A percentile compares a stretch with the other conserved stretches of the same genome.
Evolutionary conservation across 768 basidiomycete species (phyloP).

Genomic region (Psilocybe cyanescens): DNA sequence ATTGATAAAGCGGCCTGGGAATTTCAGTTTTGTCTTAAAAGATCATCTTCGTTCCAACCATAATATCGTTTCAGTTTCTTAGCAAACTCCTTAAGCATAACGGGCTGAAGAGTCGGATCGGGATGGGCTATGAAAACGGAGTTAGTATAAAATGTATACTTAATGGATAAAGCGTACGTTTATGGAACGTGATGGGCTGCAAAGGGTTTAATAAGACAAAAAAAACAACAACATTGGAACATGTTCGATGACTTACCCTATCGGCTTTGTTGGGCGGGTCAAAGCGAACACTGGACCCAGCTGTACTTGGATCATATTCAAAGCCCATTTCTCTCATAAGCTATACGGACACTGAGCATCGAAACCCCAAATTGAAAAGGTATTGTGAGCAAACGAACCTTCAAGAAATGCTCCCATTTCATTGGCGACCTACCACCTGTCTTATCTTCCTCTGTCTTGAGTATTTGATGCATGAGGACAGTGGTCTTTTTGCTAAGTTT

Average conservation of each 20-base stretch:
- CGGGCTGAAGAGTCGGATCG: constrained; percentile 61
- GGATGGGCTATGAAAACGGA: constrained; percentile 62
- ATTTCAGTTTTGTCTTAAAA: constrained; percentile 25
- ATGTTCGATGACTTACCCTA: constrained; percentile 28
- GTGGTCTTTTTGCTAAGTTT: constrained; percentile 63
- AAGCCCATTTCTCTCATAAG: constrained; percentile 84
- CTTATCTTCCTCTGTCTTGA: constrained; percentile 59
- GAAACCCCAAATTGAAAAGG: neutral
- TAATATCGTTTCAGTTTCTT: constrained; percentile 65
- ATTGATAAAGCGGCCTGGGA: neutral
- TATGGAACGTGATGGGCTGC: constrained; percentile 78
- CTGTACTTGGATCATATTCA: constrained; percentile 70
- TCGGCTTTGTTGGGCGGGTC: constrained; percentile 65
- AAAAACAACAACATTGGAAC: neutral
- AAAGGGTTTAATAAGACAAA: neutral
- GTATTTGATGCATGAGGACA: constrained; percentile 64
- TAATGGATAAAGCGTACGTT: constrained; percentile 48
- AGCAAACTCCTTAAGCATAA: constrained; percentile 54
- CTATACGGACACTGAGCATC: constrained; percentile 35
- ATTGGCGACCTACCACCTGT: constrained; percentile 58
- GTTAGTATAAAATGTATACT: neutral
- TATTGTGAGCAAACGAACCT: constrained; percentile 42
- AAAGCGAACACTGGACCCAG: constrained; percentile 84
- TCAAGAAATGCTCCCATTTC: constrained; percentile 83
- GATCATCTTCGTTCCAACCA: constrained; percentile 63